Base-by-base conservation (phyloP, 164 flowering plant genomes). In the Akebia trifoliata region DNA sequence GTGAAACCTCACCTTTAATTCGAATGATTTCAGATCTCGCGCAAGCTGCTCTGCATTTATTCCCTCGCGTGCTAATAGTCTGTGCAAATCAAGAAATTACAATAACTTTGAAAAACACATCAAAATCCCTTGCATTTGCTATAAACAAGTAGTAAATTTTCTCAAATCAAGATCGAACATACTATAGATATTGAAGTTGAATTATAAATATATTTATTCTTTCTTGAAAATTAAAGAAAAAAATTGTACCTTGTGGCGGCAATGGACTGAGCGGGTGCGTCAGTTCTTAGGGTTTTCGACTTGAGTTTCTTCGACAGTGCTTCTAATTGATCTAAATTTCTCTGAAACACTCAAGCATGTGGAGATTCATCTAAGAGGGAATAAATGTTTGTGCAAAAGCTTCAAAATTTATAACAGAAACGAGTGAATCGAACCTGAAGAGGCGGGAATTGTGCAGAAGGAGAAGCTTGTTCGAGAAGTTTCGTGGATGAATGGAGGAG, bases 21-120 rank as follows among this genome's bases (percentile, higher is more conserved):
- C 95, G 56, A 90, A 93, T 11, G 99, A 93, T 71, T 90, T 93
- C 2, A 93, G 77, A 80, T 90, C 99, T 17, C 99, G 74, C 4
- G 99, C 92, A 60, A 93, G 96, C 59, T 93, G 99, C 62, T 93
- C 99, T 0, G 97, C 99, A 76, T 90, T 90, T 64, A 93, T 75
- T 53, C 99, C 99, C 71, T 93, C 97, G 6, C 99, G 88, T 7
- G 99, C 97, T 54, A 93, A 78, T 32, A 93, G 68, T 75, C 98
- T 92, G 63, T 48, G 15, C 50, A 50, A 14, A 6, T 36, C 45
- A 48, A 4, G 8, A 50, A 37, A 34, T 2, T 39, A 30, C 37
- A 57, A 60, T 29, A 56, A 25, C 50, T n/a, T n/a, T n/a, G n/a
- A 42, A 45, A 24, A n/a, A 11, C 7, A 36, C 8, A 24, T 22